Evolutionary conservation across 1,284 basidiomycete species (phyloP), one percentile per base, ranked within the genome.

Genomic region (Trametes pubescens): DNA sequence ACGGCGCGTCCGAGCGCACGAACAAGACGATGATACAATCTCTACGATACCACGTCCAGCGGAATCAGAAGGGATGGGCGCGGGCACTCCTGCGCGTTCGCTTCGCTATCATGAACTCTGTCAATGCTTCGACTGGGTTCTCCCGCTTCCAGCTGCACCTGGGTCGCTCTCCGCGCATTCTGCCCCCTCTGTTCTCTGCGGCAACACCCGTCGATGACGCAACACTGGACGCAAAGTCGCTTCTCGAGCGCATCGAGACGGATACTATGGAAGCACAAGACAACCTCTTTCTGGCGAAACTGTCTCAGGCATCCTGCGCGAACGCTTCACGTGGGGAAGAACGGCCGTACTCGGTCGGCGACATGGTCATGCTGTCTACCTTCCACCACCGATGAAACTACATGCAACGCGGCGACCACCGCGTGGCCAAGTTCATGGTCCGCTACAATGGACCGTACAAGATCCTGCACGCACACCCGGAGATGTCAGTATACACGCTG

Each of bases 11-110:
- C 21, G 67, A 73, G 34, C 58, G 65, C 9, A 65, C 67, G 1
- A 74, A 71, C 59, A 67, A 69, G 24, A 69, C 64, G 0, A 59
- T 81, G 0, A 74, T 65, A 48, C 80, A 47, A 14, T 4, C 11
- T 2, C 9, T 47, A 4, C 44, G 44, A 1, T 26, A 24, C 22
- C 24, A 26, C 11, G 44, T 47, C 22, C 21, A 4, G 22, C 21
- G 22, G 2, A 26, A 47, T 21, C 44, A 47, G 21, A 47, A 24
- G 21, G 44, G 24, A 2, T 49, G 47, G 47, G 47, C 32, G 3
- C 24, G 24, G 10, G 16, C 26, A 6, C 26, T 49, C 2, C 47
- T 26, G 3, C 4, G 8, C 4, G 13, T 49, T 2, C 26, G 16
- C 8, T 49, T 49, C 24, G 21, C 4, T 1, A 4, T 32, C 26